A percentile compares a stretch with the other conserved stretches of the same genome.
Evolutionary conservation across 768 basidiomycete genomes (phyloP).

Genomic region (Cystobasidium ongulense): DNA sequence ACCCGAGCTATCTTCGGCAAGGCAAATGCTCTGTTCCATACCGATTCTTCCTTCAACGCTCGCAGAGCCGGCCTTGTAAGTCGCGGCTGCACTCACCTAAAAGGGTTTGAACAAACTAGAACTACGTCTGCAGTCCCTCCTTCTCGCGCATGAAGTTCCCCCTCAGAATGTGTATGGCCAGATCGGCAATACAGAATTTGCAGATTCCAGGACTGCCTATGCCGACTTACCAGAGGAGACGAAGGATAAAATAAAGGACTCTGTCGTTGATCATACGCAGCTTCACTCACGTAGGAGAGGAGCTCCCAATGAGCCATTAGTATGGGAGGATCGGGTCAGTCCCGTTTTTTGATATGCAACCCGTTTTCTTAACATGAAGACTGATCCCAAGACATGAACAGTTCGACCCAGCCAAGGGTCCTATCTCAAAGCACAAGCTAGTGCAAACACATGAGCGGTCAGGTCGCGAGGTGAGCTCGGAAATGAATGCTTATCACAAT

Average conservation of each 20-base stretch:
- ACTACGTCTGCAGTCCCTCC: not conserved
- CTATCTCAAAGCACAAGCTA: not conserved
- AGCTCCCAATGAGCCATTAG: not conserved
- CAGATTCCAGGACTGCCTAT: constrained; percentile 3
- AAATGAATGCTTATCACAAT: too few relatives aligned
- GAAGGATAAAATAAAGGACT: not conserved
- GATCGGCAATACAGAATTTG: constrained; percentile 1
- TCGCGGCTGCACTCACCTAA: not conserved
- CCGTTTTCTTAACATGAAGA: not conserved
- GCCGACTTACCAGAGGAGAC: not conserved
- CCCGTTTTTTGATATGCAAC: not conserved
- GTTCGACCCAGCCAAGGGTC: constrained; percentile 2
- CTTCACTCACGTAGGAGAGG: not conserved
- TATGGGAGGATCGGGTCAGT: not conserved
- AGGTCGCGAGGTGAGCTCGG: not conserved
- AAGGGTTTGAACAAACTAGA: not conserved
- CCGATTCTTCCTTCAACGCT: constrained; percentile 10
- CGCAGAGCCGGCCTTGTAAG: not conserved
- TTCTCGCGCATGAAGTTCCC: not conserved
- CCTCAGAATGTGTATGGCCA: not conserved
- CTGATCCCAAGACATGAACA: not conserved
- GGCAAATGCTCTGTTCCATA: not conserved
- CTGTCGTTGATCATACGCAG: not conserved
- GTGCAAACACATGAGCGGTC: not conserved
- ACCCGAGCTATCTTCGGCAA: constrained; percentile 8